These are phyloP conservation scores for Peniophora sp. DNA, from an alignment of 1,284 basidiomycete species.

Conservation along the genomic window DNA sequence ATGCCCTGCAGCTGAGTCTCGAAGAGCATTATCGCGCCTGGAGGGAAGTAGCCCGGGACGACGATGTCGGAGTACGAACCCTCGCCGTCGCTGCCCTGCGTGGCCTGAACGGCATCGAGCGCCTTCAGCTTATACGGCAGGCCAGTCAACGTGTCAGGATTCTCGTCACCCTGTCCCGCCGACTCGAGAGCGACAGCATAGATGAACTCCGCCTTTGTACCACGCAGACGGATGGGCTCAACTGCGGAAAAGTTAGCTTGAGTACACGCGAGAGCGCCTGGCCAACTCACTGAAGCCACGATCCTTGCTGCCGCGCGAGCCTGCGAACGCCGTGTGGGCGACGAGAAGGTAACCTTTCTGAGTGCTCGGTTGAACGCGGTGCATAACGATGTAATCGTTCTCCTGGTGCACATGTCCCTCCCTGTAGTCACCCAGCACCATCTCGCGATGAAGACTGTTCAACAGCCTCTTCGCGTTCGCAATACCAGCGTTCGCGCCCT, in stretches of 20 bases:
- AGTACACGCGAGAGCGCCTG: conserved; percentile 6
- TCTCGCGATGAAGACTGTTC: conserved; percentile 84
- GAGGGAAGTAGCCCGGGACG: conserved; percentile 83
- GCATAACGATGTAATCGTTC: conserved; percentile 86
- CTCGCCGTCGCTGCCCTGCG: conserved; percentile 53
- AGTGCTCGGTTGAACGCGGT: conserved; percentile 84
- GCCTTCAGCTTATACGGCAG: conserved; percentile 68
- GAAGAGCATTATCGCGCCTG: conserved; percentile 88
- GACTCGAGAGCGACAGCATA: conserved; percentile 73
- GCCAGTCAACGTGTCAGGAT: conserved; percentile 57
- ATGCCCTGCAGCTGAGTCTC: conserved; percentile 72
- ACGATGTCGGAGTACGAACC: conserved; percentile 72
- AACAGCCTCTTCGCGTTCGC: conserved; percentile 76
- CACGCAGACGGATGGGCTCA: conserved; percentile 74
- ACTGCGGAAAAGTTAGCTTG: conserved; percentile 34
- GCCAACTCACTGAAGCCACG: conserved; percentile 66
- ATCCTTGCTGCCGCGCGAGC: conserved; percentile 61
- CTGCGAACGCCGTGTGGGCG: conserved; percentile 78
- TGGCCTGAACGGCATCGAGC: conserved; percentile 43
- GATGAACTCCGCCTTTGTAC: conserved; percentile 74
- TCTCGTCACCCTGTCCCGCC: conserved; percentile 46
- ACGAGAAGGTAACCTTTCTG: conserved; percentile 89
- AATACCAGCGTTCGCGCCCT: conserved; percentile 55
- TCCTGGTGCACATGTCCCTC: conserved; percentile 96
- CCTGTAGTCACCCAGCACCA: conserved; percentile 73